Percentiles rank a stretch among this genome's conserved stretches.
Conservation (phyloP, 768 basidiomycete species). For the Xerocomus brunneocitrinus region DNA sequence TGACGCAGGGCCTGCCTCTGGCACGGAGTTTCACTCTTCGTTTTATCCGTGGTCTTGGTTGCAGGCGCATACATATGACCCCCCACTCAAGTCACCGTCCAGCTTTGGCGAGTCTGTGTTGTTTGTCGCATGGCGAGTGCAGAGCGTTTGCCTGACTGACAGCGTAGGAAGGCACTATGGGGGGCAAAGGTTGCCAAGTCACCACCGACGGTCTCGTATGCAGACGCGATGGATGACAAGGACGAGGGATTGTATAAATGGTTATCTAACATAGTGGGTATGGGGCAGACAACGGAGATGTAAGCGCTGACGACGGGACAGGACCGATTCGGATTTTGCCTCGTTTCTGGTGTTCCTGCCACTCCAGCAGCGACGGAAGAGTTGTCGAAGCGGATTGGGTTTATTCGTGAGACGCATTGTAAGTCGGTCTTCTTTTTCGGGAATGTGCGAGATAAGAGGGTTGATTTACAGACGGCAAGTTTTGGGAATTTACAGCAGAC, state of each 20-base stretch:
- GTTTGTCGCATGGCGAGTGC: background rate
- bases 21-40: constrained; percentile 61
- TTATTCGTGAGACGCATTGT: constrained; percentile 86
- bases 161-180: constrained; percentile 68
- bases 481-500: constrained; percentile 97
- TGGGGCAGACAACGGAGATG: background rate
- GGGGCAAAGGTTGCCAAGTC: constrained; percentile 66
- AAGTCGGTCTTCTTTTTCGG: constrained; percentile 6
- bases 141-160: background rate
- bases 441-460: constrained; percentile 33
- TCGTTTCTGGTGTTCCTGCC: constrained; percentile 74
- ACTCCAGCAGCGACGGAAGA: constrained; percentile 83
- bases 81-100: constrained; percentile 36
- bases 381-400: constrained; percentile 70
- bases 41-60: constrained; percentile 89
- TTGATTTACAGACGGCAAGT: constrained; percentile 68
- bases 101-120: constrained; percentile 41
- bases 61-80: constrained; percentile 73
- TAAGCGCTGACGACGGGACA: constrained; percentile 28
- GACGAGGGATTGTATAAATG: constrained; percentile 73
- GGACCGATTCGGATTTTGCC: constrained; percentile 88
- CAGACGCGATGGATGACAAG: constrained; percentile 64
- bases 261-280: constrained; percentile 72
- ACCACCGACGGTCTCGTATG: constrained; percentile 70
- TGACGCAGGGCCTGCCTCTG: constrained; percentile 19